Conservation (phyloP, 1,284 basidiomycete genomes). For the Trametes hirsuta region DNA sequence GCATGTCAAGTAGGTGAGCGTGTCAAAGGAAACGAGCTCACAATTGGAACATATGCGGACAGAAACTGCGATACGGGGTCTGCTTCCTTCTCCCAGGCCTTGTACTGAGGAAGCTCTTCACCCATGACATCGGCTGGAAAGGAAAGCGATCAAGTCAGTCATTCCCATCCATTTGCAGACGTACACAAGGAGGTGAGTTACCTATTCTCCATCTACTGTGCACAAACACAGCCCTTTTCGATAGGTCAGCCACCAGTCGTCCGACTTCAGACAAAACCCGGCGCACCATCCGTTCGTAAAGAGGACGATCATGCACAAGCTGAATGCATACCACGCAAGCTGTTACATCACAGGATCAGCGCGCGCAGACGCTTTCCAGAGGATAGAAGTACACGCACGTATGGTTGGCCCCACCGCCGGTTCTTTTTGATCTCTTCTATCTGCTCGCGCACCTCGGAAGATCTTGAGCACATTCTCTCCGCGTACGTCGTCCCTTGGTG, state of each 20-base stretch:
- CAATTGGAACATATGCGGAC: conserved; percentile 34
- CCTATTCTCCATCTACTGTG: conserved; percentile 33
- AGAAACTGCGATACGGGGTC: conserved; percentile 31
- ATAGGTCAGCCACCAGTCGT: neutral
- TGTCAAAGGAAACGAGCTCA: conserved; percentile 12
- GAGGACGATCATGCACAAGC: conserved; percentile 30
- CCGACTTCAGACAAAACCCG: neutral
- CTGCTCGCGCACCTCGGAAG: conserved; percentile 11
- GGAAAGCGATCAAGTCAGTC: neutral
- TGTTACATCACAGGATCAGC: neutral
- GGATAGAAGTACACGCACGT: conserved; percentile 14
- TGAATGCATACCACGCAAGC: conserved; percentile 35
- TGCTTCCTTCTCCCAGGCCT: neutral
- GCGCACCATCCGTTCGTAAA: conserved; percentile 35
- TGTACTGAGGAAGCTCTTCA: neutral
- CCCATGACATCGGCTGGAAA: conserved; percentile 7
- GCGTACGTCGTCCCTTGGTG: conserved; percentile 32
- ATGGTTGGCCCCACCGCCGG: conserved; percentile 32
- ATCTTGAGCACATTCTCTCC: conserved; percentile 25
- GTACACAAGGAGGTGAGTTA: neutral
- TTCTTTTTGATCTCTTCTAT: conserved; percentile 31
- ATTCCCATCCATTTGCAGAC: too few species aligned
- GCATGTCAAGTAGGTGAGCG: neutral
- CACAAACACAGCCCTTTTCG: conserved; percentile 32
- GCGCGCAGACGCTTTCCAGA: neutral